A percentile compares a stretch with the other conserved stretches of the same genome.
Conservation (phyloP, 345 rosid genomes). For the Eucalyptus regnans region DNA sequence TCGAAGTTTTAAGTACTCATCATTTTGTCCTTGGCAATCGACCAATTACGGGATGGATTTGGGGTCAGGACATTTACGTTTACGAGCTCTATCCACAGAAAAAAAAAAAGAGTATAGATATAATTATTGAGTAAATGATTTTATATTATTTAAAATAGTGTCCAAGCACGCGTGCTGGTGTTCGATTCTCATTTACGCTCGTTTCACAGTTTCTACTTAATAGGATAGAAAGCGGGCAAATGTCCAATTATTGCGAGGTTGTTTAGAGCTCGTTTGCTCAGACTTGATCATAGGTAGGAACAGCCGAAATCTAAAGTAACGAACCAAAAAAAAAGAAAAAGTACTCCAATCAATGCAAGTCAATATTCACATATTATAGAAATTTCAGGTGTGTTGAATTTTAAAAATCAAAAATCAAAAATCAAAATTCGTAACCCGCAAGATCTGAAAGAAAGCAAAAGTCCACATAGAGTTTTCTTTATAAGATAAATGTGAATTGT, state of each 20-base stretch:
- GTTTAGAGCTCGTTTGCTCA: not conserved
- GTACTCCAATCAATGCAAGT: accelerated
- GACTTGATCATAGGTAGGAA: not conserved
- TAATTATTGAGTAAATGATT: not conserved
- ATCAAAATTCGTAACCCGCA: not conserved
- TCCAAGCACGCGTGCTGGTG: not conserved
- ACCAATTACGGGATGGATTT: not conserved
- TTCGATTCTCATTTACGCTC: not conserved
- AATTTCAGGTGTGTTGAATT: not conserved
- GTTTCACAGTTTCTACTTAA: not conserved
- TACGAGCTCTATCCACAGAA: too few relatives aligned
- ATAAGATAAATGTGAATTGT: not conserved
- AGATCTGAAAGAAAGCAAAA: not conserved
- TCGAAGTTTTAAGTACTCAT: not conserved
- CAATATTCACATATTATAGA: too few relatives aligned
- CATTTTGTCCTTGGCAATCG: not conserved
- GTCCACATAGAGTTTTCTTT: not conserved
- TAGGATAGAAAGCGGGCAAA: not conserved
- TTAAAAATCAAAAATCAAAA: too few relatives aligned
- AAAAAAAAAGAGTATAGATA: too few relatives aligned
- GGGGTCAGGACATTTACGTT: too few relatives aligned
- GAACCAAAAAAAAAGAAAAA: not conserved
- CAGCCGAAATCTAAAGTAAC: not conserved
- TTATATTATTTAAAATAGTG: not conserved
- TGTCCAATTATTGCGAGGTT: not conserved